Conservation (phyloP, 768 basidiomycete species). For the Dentipellis sp. region DNA sequence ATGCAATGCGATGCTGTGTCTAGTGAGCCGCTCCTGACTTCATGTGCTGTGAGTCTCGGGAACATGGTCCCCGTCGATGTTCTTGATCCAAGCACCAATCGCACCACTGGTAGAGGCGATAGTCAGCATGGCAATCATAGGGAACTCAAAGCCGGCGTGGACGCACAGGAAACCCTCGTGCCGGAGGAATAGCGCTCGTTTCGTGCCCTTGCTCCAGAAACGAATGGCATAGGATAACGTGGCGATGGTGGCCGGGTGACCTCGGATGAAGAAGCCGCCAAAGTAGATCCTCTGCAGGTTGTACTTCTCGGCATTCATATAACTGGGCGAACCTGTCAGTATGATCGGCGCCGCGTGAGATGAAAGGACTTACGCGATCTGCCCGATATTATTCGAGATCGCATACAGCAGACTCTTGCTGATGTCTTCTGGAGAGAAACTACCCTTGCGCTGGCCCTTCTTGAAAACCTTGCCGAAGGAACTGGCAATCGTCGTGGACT, state of each 20-base stretch:
- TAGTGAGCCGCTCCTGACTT: no score
- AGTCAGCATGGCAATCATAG: slow-evolving; percentile 1
- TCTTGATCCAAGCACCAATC: slow-evolving; percentile 97
- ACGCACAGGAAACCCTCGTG: slow-evolving; percentile 97
- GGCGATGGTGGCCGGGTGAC: slow-evolving; percentile 93
- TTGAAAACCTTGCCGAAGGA: slow-evolving; percentile 98
- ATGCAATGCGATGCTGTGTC: no score
- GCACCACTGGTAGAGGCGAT: slow-evolving; percentile 50
- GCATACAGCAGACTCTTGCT: slow-evolving; percentile 92
- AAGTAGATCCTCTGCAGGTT: slow-evolving; percentile 95
- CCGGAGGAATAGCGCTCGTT: slow-evolving; percentile 90
- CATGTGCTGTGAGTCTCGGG: slow-evolving; percentile 3
- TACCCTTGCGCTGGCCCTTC: slow-evolving; percentile 69
- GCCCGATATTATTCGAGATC: slow-evolving; percentile 97
- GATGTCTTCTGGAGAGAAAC: slow-evolving; percentile 87
- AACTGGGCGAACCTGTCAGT: slow-evolving; percentile 37
- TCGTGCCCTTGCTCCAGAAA: slow-evolving; percentile 98
- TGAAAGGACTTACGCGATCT: slow-evolving; percentile 81
- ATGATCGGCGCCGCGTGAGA: not conserved
- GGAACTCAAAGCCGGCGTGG: slow-evolving; percentile 2
- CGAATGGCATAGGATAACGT: slow-evolving; percentile 98
- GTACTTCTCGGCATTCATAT: slow-evolving; percentile 99
- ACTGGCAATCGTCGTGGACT: slow-evolving; percentile 96
- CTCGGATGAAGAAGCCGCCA: slow-evolving; percentile 98
- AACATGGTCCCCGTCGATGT: slow-evolving; percentile 50